phyloP scores from a whole-genome alignment of 345 rosid species.

The Diplotaxis tenuifolia region DNA sequence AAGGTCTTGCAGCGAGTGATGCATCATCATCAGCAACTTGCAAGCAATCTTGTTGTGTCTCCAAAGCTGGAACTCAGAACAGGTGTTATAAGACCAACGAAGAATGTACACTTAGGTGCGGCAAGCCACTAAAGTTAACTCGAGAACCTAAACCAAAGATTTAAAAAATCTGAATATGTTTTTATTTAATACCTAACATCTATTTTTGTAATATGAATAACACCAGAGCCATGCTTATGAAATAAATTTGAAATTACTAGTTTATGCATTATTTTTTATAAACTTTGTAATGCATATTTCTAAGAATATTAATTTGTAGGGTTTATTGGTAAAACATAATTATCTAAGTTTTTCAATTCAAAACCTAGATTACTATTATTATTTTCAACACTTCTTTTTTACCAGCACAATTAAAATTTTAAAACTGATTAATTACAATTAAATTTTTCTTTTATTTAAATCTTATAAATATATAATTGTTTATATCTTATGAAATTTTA shows the following conservation, averaged over 20 bases:
- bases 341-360: background rate
- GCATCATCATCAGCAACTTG: too few relatives aligned
- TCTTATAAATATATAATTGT: background rate
- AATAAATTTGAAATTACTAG: background rate
- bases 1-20: background rate
- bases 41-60: background rate
- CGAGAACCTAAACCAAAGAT: background rate
- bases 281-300: background rate
- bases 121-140: background rate
- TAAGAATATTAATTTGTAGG: background rate
- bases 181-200: background rate
- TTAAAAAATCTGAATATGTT: background rate
- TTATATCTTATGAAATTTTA: background rate
- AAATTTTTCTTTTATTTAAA: background rate
- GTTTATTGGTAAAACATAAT: background rate
- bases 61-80: background rate
- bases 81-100: background rate
- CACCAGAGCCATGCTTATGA: background rate
- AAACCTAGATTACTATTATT: background rate
- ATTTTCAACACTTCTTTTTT: background rate
- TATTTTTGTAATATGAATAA: background rate
- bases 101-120: background rate
- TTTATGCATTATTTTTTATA: background rate
- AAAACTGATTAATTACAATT: background rate
- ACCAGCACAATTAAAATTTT: background rate